Evolutionary conservation across 1,284 basidiomycete genomes (phyloP), one percentile per base, ranked within the genome.

Genomic region (Meripilus lineatus): DNA sequence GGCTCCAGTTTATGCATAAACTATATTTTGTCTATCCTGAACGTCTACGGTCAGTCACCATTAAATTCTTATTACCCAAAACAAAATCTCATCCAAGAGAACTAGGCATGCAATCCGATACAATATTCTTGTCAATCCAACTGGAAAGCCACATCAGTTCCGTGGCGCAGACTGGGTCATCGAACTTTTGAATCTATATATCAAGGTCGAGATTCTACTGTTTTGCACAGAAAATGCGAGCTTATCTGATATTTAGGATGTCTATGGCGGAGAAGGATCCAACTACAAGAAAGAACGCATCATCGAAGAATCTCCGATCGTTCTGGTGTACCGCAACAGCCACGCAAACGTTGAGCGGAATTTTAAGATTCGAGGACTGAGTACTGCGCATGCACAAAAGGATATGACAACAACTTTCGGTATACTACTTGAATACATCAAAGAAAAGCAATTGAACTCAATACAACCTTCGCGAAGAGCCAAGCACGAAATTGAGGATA

Each of bases 381-480:
- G 58, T 14, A 47, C 49, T 10, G 38, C 37, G 11, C 63, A 65
- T 49, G 52, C 53, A 14, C 42, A 52, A 13, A 56, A 58, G 1
- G 46, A 62, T 14, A 62, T 67, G 60, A 49, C 44, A 20, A 42
- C 35, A 22, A 65, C 58, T 21, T 62, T 63, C 45, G 41, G 39
- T 20, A 44, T 46, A 20, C 45, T 65, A 7, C 32, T 28, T 3
- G 32, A 28, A 13, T 53, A 59, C 30, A 58, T 65, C 45, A 23
- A 49, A 21, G 47, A 51, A 14, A 51, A 13, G 40, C 35, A 17
- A 58, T 53, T 42, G 38, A 8, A 3, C 42, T 62, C 13, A 49
- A 48, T 14, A 52, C n/a, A n/a, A n/a, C n/a, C n/a, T n/a, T n/a
- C n/a, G n/a, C n/a, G n/a, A n/a, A n/a, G n/a, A n/a, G n/a, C n/a